Conservation (phyloP, 116 monocot genomes). For the Zostera marina region DNA sequence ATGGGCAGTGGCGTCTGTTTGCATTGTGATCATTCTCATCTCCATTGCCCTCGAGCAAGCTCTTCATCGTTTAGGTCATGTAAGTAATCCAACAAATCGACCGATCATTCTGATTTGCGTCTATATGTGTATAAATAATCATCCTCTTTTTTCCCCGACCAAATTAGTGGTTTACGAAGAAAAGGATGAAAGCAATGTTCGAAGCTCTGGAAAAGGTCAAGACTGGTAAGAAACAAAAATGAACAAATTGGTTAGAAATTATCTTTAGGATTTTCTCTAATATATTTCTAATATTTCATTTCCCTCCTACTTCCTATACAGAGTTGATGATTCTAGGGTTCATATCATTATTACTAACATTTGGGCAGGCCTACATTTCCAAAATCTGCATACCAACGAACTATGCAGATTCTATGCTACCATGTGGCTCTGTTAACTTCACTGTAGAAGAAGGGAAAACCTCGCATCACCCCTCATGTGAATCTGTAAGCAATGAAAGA, state of each 20-base stretch:
- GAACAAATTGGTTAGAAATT: not conserved
- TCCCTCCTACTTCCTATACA: slow-evolving; percentile 8
- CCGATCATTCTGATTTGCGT: not conserved
- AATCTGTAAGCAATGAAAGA: no score
- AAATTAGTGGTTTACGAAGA: slow-evolving; percentile 41
- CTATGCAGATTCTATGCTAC: slow-evolving; percentile 72
- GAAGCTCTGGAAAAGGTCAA: slow-evolving; percentile 85
- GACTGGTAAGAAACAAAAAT: slow-evolving; percentile 25
- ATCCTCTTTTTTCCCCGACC: not conserved
- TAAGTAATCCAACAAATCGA: slow-evolving; percentile 3
- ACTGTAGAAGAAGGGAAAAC: no score
- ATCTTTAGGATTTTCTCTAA: not conserved
- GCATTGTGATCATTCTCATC: slow-evolving; percentile 37
- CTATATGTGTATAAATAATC: not conserved
- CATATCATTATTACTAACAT: slow-evolving; percentile 83
- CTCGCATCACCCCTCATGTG: no score
- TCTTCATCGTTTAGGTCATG: slow-evolving; percentile 40
- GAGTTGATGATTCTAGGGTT: slow-evolving; percentile 95
- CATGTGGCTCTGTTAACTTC: slow-evolving; percentile 22
- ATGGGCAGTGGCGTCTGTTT: slow-evolving; percentile 67
- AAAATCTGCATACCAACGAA: slow-evolving; percentile 76
- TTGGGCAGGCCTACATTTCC: slow-evolving; percentile 76
- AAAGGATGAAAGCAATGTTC: slow-evolving; percentile 40
- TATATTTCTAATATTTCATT: no score
- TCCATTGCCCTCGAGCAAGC: slow-evolving; percentile 47